Evolutionary conservation across 2,329 filamentous ascomycete species (phyloP), one percentile per base, ranked within the genome.

Genomic region (Beauveria scarabaeidicola): DNA sequence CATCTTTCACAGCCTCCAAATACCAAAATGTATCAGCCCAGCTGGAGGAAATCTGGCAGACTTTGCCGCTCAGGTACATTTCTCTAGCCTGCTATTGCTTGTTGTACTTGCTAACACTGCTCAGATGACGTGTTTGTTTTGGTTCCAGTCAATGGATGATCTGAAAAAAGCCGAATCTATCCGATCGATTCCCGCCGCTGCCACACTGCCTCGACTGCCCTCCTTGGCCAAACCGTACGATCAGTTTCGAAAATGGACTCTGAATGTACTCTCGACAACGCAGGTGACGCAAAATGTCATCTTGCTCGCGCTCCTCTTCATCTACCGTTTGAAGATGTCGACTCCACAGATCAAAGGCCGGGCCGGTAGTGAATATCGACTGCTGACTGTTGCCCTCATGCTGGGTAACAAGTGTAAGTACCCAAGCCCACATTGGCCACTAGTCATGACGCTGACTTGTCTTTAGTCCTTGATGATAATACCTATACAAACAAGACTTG

Each of bases 401-500:
- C 80, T 99, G 61, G 93, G 92, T 63, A 99, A 99, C 74, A 99
- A 99, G 77, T 99, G 87, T 90, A 73, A 69, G 84, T 77, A 5
- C 21, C 23, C 51, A n/a, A 15, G 29, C 15, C 19, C 29, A 47
- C 29, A 3, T 21, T 7, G 17, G 17, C 21, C 21, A 21, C 50
- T 10, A 23, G 11, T 19, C 19, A 21, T 3, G 68, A 66, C 74
- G 61, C 69, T 72, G 62, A 72, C 61, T 29, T 25, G 32, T 11
- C 17, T 17, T 52, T 63, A 90, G 87, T 97, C 71, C 77, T 99
- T 67, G 94, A 99, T 70, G 94, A 99, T 73, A 99, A 97, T 72
- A 97, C 94, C 0, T 99, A 99, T 74, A 97, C 94, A 41, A 99
- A 99, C 78, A 97, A 97, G 78, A 99, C 94, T 0, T 99, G 94